Evolutionary conservation across 2,329 filamentous ascomycete genomes (phyloP).

Genomic region (Calonectria honghensis): DNA sequence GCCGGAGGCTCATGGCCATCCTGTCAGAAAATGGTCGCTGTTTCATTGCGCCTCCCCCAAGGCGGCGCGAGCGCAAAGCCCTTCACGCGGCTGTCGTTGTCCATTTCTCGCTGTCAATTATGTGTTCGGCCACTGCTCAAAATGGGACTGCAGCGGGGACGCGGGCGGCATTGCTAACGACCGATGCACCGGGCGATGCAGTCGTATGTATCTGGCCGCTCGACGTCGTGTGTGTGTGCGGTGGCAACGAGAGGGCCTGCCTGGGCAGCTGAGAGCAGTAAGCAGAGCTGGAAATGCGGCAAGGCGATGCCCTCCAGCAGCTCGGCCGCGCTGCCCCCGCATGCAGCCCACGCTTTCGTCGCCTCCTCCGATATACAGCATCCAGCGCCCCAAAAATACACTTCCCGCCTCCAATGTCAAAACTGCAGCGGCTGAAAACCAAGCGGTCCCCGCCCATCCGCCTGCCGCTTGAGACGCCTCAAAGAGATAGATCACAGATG

Average conservation of each 20-base stretch:
- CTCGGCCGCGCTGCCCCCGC: neutral
- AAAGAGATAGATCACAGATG: conserved; percentile 22
- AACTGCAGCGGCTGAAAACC: conserved; percentile 7
- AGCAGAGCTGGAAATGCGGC: conserved; percentile 18
- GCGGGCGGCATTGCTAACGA: conserved; percentile 16
- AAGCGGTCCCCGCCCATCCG: conserved; percentile 11
- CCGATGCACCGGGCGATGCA: conserved; percentile 4
- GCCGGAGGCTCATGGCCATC: too few species aligned
- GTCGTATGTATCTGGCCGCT: conserved; percentile 1
- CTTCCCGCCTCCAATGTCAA: conserved; percentile 14
- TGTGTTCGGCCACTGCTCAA: conserved; percentile 18
- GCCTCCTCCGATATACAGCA: conserved; percentile 4
- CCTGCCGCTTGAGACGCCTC: conserved; percentile 23
- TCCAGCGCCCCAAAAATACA: conserved; percentile 6
- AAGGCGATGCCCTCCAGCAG: conserved; percentile 23
- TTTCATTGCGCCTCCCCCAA: conserved; percentile 7
- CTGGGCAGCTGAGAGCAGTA: conserved; percentile 24
- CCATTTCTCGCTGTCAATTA: neutral
- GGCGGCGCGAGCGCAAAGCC: conserved; percentile 3
- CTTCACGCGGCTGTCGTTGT: neutral
- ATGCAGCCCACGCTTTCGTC: conserved; percentile 18
- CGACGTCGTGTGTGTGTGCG: neutral
- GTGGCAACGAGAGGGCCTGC: conserved; percentile 5
- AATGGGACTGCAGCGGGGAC: conserved; percentile 20
- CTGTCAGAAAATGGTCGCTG: neutral